These are phyloP conservation scores for Plasmodium sp. DNA, from an alignment of 169 alveolate genomes.

Conservation along the genomic window DNA sequence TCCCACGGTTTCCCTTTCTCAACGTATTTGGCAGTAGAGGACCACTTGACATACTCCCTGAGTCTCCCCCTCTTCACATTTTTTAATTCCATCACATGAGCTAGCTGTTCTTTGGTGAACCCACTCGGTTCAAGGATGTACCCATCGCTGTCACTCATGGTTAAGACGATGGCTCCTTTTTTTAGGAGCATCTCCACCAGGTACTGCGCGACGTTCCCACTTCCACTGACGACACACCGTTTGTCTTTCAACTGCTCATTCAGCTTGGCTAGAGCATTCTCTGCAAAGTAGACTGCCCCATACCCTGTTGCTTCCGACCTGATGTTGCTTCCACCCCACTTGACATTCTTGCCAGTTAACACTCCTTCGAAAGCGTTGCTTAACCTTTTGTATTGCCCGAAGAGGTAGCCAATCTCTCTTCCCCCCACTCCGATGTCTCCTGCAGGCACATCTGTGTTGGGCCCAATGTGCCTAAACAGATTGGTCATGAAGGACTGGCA, in stretches of 20 bases:
- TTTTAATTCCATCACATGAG: conserved; percentile 78
- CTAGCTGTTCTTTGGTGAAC: conserved; percentile 81
- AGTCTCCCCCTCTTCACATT: conserved; percentile 76
- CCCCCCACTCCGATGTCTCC: conserved; percentile 92
- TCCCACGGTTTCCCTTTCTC: conserved; percentile 82
- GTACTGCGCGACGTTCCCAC: conserved; percentile 91
- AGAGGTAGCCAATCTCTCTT: conserved; percentile 89
- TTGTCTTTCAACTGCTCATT: conserved; percentile 77
- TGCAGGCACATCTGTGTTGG: conserved; percentile 91
- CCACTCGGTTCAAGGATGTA: conserved; percentile 82
- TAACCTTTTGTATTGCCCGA: conserved; percentile 88
- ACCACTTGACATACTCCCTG: conserved; percentile 76
- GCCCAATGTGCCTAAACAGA: conserved; percentile 85
- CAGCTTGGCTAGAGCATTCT: conserved; percentile 69
- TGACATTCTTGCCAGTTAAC: conserved; percentile 87
- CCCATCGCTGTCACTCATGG: conserved; percentile 88
- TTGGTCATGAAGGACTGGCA: conserved; percentile 88
- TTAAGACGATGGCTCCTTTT: conserved; percentile 87
- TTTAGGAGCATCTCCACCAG: conserved; percentile 84
- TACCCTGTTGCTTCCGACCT: conserved; percentile 92
- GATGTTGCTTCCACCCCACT: conserved; percentile 89
- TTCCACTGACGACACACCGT: conserved; percentile 86
- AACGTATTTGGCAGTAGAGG: conserved; percentile 73
- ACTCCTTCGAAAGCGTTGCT: conserved; percentile 84
- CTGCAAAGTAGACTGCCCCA: conserved; percentile 89